These are phyloP conservation scores for Gloeophyllum trabeum DNA, from an alignment of 768 basidiomycete genomes.

Conservation along the genomic window DNA sequence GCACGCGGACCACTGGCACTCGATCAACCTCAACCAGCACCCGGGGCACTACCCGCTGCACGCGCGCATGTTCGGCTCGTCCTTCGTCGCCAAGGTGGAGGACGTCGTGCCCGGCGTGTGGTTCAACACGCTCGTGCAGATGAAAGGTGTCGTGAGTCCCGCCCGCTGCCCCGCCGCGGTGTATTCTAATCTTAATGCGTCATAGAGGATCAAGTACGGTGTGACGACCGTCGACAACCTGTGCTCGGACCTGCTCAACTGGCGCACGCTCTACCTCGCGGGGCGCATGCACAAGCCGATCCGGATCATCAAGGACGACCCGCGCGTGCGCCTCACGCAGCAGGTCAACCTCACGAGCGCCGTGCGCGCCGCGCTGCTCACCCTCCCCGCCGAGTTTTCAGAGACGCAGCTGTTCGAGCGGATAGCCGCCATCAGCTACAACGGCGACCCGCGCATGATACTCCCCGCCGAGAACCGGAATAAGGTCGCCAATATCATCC, in stretches of 20 bases:
- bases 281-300: conserved; percentile 98
- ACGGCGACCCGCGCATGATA: conserved; percentile 88
- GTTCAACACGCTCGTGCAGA: conserved; percentile 88
- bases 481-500: conserved; percentile 92
- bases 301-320: conserved; percentile 86
- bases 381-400: conserved; percentile 71
- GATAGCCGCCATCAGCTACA: conserved; percentile 80
- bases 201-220: conserved; percentile 90
- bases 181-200: conserved; percentile 1
- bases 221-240: conserved; percentile 86
- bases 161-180: conserved; percentile 3
- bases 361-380: conserved; percentile 80
- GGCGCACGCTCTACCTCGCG: conserved; percentile 87
- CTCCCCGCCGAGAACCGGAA: conserved; percentile 89
- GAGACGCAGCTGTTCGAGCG: conserved; percentile 76
- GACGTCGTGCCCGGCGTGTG: conserved; percentile 78
- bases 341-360: conserved; percentile 92
- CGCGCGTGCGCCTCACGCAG: conserved; percentile 83
- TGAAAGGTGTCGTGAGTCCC: conserved; percentile 69
- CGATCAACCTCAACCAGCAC: conserved; percentile 87
- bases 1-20: conserved; percentile 88
- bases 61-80: conserved; percentile 75
- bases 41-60: conserved; percentile 87
- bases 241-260: conserved; percentile 83
- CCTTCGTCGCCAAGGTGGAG: conserved; percentile 72